A percentile compares a stretch with the other conserved stretches of the same genome.
phyloP scores from a whole-genome alignment of 148 eudicot genomes.

The Drosera capensis region DNA sequence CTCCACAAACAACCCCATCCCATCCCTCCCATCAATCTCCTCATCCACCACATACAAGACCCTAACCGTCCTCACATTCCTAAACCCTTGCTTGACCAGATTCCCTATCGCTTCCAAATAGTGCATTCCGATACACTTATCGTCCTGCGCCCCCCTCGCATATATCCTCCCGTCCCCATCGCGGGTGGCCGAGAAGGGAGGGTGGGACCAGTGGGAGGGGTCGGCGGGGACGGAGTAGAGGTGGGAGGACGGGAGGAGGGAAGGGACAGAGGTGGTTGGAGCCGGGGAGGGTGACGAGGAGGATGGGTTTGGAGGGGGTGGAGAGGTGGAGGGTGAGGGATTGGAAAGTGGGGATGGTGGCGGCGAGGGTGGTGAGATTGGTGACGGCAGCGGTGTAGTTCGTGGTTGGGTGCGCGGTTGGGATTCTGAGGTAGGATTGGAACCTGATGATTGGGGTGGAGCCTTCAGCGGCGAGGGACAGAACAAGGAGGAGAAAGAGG shows the following conservation, averaged over 20 bases:
- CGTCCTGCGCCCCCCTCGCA: constrained; percentile 87
- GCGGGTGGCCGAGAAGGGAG: constrained; percentile 45
- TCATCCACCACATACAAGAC: constrained; percentile 68
- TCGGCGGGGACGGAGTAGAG: constrained; percentile 56
- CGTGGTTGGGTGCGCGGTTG: constrained; percentile 81
- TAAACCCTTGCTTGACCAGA: constrained; percentile 11
- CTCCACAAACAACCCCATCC: constrained; percentile 38
- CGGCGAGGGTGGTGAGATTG: constrained; percentile 35
- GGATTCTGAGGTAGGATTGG: constrained; percentile 60
- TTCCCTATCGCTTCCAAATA: constrained; percentile 61
- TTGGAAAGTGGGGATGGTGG: constrained; percentile 30
- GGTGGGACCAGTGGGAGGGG: constrained; percentile 49
- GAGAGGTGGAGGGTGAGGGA: constrained; percentile 25
- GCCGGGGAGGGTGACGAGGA: constrained; percentile 65
- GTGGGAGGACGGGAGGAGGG: constrained; percentile 34
- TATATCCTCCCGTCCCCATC: constrained; percentile 42
- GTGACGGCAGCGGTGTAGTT: constrained; percentile 49
- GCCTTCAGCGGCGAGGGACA: constrained; percentile 2
- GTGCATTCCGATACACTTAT: constrained; percentile 66
- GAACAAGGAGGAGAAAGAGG: constrained; percentile 12
- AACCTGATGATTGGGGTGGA: constrained; percentile 34
- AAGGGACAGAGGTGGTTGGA: constrained; percentile 53
- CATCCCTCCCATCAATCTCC: constrained; percentile 71
- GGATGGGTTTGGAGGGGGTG: constrained; percentile 43
- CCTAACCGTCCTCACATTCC: constrained; percentile 42